Evolutionary conservation across 2,329 filamentous ascomycete species (phyloP).

Genomic region (Monosporascus sp.): DNA sequence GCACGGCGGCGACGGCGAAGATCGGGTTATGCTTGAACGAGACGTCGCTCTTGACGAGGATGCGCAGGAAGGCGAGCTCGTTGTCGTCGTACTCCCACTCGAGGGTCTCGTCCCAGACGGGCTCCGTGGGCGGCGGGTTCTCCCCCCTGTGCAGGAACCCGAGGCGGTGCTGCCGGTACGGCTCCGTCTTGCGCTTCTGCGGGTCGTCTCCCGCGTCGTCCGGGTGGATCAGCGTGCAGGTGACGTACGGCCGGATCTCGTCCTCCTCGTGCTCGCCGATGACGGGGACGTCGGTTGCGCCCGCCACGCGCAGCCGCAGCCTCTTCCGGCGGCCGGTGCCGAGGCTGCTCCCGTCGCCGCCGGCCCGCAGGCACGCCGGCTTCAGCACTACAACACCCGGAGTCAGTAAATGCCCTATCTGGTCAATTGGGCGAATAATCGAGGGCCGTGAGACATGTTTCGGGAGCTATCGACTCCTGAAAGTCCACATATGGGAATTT

Average conservation of each 20-base stretch:
- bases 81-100: slow-evolving; percentile 66
- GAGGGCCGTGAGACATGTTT: too few relatives aligned
- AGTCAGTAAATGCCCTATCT: too few relatives aligned
- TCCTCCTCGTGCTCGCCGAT: slow-evolving; percentile 43
- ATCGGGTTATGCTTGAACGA: slow-evolving; percentile 57
- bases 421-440: too few relatives aligned
- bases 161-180: slow-evolving; percentile 55
- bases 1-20: slow-evolving; percentile 54
- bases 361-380: slow-evolving; percentile 51
- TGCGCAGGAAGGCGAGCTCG: slow-evolving; percentile 57
- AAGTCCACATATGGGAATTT: too few relatives aligned
- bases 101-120: slow-evolving; percentile 59
- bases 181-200: slow-evolving; percentile 55
- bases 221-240: slow-evolving; percentile 58
- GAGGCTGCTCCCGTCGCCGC: slow-evolving; percentile 43
- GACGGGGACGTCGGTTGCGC: slow-evolving; percentile 56
- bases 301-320: slow-evolving; percentile 54
- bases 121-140: slow-evolving; percentile 54
- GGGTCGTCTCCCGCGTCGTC: slow-evolving; percentile 40
- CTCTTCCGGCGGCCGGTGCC: slow-evolving; percentile 40
- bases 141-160: slow-evolving; percentile 52
- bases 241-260: slow-evolving; percentile 58
- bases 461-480: too few relatives aligned
- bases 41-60: slow-evolving; percentile 63
- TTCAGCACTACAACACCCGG: slow-evolving; percentile 42